Percentiles rank a stretch among this genome's conserved stretches.
Conservation (phyloP, 192 early-diverging fungal genomes). For the Gaertneriomyces semiglobifer region DNA sequence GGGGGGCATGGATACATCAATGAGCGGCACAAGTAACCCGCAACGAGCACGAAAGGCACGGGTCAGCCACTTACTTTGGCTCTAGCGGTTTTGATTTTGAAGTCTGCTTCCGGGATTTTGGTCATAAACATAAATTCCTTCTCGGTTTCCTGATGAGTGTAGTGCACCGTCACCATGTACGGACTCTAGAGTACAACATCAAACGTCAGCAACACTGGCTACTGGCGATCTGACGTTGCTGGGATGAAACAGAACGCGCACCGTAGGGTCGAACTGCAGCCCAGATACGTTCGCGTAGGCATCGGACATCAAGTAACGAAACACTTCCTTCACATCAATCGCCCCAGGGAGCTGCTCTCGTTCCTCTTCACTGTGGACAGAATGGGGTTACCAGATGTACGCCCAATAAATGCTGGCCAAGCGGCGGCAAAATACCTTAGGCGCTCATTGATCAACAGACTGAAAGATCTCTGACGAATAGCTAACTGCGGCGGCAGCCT, state of each 20-base stretch:
- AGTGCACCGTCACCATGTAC: slow-evolving; percentile 49
- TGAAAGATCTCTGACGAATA: slow-evolving; percentile 30
- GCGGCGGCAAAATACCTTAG: slow-evolving; percentile 1
- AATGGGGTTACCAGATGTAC: not conserved
- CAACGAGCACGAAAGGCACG: too few species aligned
- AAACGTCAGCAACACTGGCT: not conserved
- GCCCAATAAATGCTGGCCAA: not conserved
- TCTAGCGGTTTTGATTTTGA: slow-evolving; percentile 51
- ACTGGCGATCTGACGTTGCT: not conserved
- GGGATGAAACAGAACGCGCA: not conserved
- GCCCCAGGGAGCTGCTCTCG: not conserved
- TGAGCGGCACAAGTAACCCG: too few species aligned
- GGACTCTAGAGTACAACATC: slow-evolving; percentile 29
- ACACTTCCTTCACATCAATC: slow-evolving; percentile 60
- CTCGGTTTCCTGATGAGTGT: slow-evolving; percentile 52
- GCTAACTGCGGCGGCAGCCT: slow-evolving; percentile 42
- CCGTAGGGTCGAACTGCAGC: slow-evolving; percentile 33
- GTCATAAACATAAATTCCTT: slow-evolving; percentile 64
- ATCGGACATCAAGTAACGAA: slow-evolving; percentile 46
- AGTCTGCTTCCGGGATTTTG: slow-evolving; percentile 48
- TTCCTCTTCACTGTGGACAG: not conserved
- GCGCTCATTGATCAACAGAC: slow-evolving; percentile 7
- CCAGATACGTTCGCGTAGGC: slow-evolving; percentile 31
- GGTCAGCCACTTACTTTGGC: slow-evolving; percentile 44
- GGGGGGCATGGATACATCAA: not conserved